Evolutionary conservation across 495 filamentous ascomycete species (phyloP).

Genomic region (Aspergillus mulundensis): DNA sequence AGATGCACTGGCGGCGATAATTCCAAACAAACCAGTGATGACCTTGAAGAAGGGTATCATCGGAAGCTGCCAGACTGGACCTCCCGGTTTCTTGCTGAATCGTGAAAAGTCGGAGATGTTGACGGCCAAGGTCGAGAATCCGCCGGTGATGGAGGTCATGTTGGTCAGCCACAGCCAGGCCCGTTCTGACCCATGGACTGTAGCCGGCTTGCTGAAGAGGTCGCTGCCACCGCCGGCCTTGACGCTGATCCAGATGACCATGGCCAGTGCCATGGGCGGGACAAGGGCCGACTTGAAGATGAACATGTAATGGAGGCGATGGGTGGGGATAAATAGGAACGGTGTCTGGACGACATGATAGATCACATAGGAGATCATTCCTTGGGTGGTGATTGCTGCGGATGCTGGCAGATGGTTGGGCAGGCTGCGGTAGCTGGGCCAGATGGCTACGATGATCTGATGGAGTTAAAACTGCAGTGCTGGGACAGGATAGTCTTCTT

Average conservation of each 20-base stretch:
- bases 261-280: conserved; percentile 6
- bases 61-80: conserved; percentile 7
- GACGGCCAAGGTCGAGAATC: conserved; percentile 7
- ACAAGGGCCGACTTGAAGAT: conserved; percentile 8
- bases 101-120: conserved; percentile 10
- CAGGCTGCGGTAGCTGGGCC: conserved; percentile 5
- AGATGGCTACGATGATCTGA: conserved; percentile 9
- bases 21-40: conserved; percentile 2
- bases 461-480: not conserved
- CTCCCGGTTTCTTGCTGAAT: conserved; percentile 9
- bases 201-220: conserved; percentile 6
- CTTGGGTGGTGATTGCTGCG: conserved; percentile 7
- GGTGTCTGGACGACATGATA: conserved; percentile 10
- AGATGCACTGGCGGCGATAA: conserved; percentile 6
- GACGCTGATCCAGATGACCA: conserved; percentile 11
- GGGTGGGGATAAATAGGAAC: conserved; percentile 10
- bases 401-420: conserved; percentile 8
- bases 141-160: conserved; percentile 8
- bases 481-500: no score
- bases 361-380: conserved; percentile 8
- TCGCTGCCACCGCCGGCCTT: conserved; percentile 4
- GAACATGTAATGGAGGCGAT: conserved; percentile 7
- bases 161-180: conserved; percentile 8
- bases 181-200: conserved; percentile 3
- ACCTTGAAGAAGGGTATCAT: conserved; percentile 10